These are phyloP conservation scores for Podaxis pistillaris DNA, from an alignment of 768 basidiomycete species.

Conservation along the genomic window DNA sequence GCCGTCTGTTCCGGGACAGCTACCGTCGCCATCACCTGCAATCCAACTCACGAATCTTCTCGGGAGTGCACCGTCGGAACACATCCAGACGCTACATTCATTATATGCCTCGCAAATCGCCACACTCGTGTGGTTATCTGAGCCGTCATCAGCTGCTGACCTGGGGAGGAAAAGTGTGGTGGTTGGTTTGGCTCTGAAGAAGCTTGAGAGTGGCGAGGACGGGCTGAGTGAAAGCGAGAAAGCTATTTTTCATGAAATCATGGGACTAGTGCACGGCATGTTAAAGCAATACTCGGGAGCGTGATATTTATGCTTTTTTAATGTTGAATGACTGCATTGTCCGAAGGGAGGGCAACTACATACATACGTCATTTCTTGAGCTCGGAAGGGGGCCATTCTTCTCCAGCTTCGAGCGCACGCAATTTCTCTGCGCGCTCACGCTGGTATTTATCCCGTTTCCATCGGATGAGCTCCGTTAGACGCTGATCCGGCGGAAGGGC, in stretches of 20 bases:
- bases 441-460: slow-evolving; percentile 63
- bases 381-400: slow-evolving; percentile 1
- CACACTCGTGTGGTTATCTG: slow-evolving; percentile 72
- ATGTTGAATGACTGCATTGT: background rate
- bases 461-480: slow-evolving; percentile 51
- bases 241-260: slow-evolving; percentile 46
- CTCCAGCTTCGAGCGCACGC: slow-evolving; percentile 47
- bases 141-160: slow-evolving; percentile 38
- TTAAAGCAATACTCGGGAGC: slow-evolving; percentile 20
- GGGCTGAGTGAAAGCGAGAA: slow-evolving; percentile 39
- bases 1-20: slow-evolving; percentile 31
- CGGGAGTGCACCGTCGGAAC: slow-evolving; percentile 68
- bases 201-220: slow-evolving; percentile 25
- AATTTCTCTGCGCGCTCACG: slow-evolving; percentile 25
- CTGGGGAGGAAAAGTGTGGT: slow-evolving; percentile 58
- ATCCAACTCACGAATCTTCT: slow-evolving; percentile 77
- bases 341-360: background rate
- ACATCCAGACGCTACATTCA: slow-evolving; percentile 69
- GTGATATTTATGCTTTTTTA: background rate
- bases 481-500: slow-evolving; percentile 55
- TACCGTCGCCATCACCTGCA: slow-evolving; percentile 67
- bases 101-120: slow-evolving; percentile 87
- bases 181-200: slow-evolving; percentile 70
- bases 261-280: slow-evolving; percentile 42
- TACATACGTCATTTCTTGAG: slow-evolving; percentile 1